Evolutionary conservation across 345 rosid genomes (phyloP), one percentile per base, ranked within the genome.

Genomic region (Noccaea caerulescens): DNA sequence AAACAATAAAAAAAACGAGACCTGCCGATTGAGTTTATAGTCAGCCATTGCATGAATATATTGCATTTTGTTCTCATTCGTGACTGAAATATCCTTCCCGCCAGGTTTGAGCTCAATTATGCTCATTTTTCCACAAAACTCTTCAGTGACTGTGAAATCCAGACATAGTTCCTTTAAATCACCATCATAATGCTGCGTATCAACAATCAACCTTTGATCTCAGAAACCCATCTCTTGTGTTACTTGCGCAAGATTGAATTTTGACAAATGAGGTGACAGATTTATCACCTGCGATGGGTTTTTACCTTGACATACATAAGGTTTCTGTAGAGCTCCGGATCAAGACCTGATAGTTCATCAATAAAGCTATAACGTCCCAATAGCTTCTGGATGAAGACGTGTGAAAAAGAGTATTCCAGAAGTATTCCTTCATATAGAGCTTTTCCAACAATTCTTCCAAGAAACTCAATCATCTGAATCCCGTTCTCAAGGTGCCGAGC

Each of bases 31-130:
- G 75, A 93, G 98, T 82, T 91, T 93, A 75, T 89, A 88, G 85
- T 91, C 95, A 33, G 97, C 98, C 84, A 93, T 91, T 64, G 96
- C 97, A 86, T 93, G 96, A 79, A 93, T 82, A 68, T 93, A 93
- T 74, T 91, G 98, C 97, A 93, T 91, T 84, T 91, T 91, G 87
- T 93, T 91, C 65, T 88, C 96, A 80, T 89, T 83, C 66, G 89
- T 84, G 65, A 93, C 97, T 41, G 72, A 79, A 65, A 83, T 72
- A 80, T 91, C 95, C 78, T 80, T 89, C 60, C 97, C 98, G 56
- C 96, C 93, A 25, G 93, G 87, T 80, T 86, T 91, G 59, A 93
- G 97, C 84, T 91, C 95, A 58, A 89, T 63, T 42, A 86, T 66
- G 77, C 80, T 85, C 66, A 77, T 76, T 79, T 83, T 86, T 13